Evolutionary conservation across 768 basidiomycete species (phyloP).

Genomic region (Kwoniella newhampshirensis): DNA sequence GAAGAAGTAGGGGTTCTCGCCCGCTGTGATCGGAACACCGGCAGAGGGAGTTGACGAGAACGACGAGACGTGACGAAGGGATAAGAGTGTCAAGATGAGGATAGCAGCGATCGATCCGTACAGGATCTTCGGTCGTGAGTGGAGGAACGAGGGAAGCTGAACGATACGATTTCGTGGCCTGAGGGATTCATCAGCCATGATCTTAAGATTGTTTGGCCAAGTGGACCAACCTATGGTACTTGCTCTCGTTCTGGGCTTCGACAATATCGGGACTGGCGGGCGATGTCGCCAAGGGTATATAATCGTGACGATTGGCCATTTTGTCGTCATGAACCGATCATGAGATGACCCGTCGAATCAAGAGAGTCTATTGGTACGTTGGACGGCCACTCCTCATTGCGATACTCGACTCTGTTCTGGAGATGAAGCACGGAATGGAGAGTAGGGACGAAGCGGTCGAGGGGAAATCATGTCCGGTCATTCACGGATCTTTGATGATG

Average conservation of each 20-base stretch:
- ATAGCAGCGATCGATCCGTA: not conserved
- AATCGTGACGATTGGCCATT: conserved; percentile 9
- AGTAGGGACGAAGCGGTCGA: too few relatives aligned
- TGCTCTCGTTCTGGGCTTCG: conserved; percentile 10
- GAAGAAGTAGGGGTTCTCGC: conserved; percentile 38
- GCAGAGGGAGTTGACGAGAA: not conserved
- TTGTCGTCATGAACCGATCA: not conserved
- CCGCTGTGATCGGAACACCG: not conserved
- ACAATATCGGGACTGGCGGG: conserved; percentile 7
- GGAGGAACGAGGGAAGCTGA: not conserved
- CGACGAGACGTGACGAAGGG: conserved; percentile 3
- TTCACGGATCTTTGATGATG: too few relatives aligned
- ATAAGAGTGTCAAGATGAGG: not conserved
- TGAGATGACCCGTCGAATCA: too few relatives aligned
- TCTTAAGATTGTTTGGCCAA: not conserved
- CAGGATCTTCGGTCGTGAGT: not conserved
- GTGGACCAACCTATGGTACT: conserved; percentile 4
- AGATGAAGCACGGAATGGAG: too few relatives aligned
- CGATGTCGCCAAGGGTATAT: conserved; percentile 22
- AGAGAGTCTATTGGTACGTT: too few relatives aligned
- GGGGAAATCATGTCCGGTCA: too few relatives aligned
- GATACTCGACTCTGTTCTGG: too few relatives aligned
- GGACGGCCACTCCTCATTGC: too few relatives aligned
- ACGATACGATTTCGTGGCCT: conserved; percentile 4
- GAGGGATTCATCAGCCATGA: not conserved